Evolutionary conservation across 2,329 filamentous ascomycete species (phyloP).

Genomic region (Clonostachys rhizophaga): DNA sequence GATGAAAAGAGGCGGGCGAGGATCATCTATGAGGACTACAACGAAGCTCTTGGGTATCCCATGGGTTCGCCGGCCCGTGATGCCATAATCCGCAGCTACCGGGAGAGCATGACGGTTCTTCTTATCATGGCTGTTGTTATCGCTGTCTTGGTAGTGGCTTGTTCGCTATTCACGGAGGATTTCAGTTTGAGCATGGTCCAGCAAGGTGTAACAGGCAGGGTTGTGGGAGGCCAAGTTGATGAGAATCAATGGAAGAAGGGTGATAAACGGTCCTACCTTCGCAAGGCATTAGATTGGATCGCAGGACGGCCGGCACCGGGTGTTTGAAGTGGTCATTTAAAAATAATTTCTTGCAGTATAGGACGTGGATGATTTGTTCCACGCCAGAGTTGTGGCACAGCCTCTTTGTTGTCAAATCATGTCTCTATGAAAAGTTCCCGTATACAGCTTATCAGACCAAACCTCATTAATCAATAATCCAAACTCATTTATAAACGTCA

Average conservation of each 20-base stretch:
- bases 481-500: too few relatives aligned
- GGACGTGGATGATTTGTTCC: too few relatives aligned
- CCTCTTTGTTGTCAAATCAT: too few relatives aligned
- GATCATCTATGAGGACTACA: slow-evolving; percentile 12
- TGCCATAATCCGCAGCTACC: slow-evolving; percentile 14
- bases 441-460: too few relatives aligned
- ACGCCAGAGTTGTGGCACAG: too few relatives aligned
- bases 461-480: too few relatives aligned
- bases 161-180: slow-evolving; percentile 5
- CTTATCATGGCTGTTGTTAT: slow-evolving; percentile 25
- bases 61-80: slow-evolving; percentile 11
- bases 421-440: too few relatives aligned
- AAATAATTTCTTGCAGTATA: too few relatives aligned
- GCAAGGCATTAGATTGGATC: slow-evolving; percentile 23
- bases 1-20: slow-evolving; percentile 5
- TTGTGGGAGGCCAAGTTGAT: slow-evolving; percentile 6
- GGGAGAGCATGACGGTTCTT: slow-evolving; percentile 12
- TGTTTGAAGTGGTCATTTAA: too few relatives aligned
- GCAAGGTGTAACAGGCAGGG: slow-evolving; percentile 6
- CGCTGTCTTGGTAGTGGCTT: slow-evolving; percentile 6
- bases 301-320: too few relatives aligned
- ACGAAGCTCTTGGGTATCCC: slow-evolving; percentile 8
- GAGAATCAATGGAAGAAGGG: not conserved
- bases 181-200: slow-evolving; percentile 7
- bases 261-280: not conserved